Evolutionary conservation across 164 flowering plant species (phyloP), one percentile per base, ranked within the genome.

Genomic region (Akebia trifoliata): DNA sequence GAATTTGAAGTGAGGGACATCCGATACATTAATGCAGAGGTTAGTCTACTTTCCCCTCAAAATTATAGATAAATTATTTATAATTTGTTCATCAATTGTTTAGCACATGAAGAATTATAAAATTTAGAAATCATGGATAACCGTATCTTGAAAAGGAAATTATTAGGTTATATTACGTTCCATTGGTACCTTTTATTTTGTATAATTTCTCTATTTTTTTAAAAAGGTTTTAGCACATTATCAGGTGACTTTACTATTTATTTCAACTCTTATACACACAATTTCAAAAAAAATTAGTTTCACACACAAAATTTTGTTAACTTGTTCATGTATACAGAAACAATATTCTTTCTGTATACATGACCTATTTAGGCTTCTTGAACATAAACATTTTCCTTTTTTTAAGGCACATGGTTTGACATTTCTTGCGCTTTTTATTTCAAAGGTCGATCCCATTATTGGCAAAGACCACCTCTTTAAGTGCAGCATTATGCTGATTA

Each of bases 1-100:
- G 82, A 78, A 62, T 83, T 80, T 70, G 76, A 67, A 25, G 86
- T 92, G 30, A 82, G 78, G 69, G 96, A 92, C 59, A 84, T 84
- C 17, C 96, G 81, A 30, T 66, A 76, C 50, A 87, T 92, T 38
- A 61, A 71, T 48, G 98, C 98, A 2, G 91, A 89, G 93, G 98
- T 92, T 72, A 12, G 29, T 20, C 50, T 46, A 14, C 15, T 22
- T 2, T 17, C 25, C 29, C 35, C 26, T 50, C 42, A n/a, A n/a
- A n/a, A n/a, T n/a, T n/a, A n/a, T n/a, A n/a, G n/a, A n/a, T n/a
- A n/a, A 21, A 37, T 39, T 42, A n/a, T n/a, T n/a, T n/a, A n/a
- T 56, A 20, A 17, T 20, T 22, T 20, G 22, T 32, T 34, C 11
- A 10, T n/a, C 28, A 36, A 6, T 24, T 54, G 4, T 30, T 43